Evolutionary conservation across 805 yeast species (phyloP).

Genomic region (Cyberlindnera mrakii): DNA sequence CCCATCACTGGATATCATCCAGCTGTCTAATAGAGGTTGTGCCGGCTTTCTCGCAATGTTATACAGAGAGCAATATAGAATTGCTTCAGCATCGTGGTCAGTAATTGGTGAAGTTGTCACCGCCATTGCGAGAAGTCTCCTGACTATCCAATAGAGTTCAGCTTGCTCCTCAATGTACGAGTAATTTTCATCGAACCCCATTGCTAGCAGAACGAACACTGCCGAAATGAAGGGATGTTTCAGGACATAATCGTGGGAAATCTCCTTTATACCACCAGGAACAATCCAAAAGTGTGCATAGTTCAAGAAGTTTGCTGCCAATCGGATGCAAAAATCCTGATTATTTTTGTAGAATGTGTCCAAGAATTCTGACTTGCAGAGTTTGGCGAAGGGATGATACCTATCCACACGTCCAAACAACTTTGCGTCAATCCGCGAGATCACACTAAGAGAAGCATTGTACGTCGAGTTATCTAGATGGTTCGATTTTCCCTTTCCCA

Average conservation of each 20-base stretch:
- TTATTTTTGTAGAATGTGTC: conserved; percentile 37
- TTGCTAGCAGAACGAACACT: conserved; percentile 41
- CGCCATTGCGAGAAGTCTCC: conserved; percentile 42
- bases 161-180: conserved; percentile 43
- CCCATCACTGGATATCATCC: conserved; percentile 48
- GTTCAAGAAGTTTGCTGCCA: conserved; percentile 42
- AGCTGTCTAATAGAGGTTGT: conserved; percentile 46
- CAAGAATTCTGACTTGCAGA: conserved; percentile 38
- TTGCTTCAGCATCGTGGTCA: conserved; percentile 57
- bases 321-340: conserved; percentile 35
- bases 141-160: conserved; percentile 40
- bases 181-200: conserved; percentile 50
- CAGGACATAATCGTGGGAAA: conserved; percentile 38
- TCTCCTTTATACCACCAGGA: conserved; percentile 51
- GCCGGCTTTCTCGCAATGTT: conserved; percentile 48
- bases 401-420: conserved; percentile 29
- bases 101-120: conserved; percentile 45
- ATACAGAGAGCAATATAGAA: conserved; percentile 47
- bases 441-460: conserved; percentile 32
- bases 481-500: conserved; percentile 16
- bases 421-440: conserved; percentile 32
- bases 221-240: conserved; percentile 46
- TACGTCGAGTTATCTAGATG: conserved; percentile 21
- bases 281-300: conserved; percentile 57
- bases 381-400: conserved; percentile 26